These are phyloP conservation scores for Jatropha podagrica DNA, from an alignment of 441 rosid genomes.

Conservation along the genomic window DNA sequence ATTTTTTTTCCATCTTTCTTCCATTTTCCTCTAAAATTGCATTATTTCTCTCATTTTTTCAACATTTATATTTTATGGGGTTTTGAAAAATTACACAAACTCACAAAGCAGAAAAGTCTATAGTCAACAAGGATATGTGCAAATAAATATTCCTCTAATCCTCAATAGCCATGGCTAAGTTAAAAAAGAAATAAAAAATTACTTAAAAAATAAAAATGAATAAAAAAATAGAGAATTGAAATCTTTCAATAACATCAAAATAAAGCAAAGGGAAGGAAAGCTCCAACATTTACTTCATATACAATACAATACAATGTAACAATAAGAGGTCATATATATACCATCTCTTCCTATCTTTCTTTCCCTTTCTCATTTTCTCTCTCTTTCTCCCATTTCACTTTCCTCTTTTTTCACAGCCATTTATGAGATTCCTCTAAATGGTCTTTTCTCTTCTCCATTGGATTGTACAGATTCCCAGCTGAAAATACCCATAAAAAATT, in stretches of 20 bases:
- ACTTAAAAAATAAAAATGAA: neutral
- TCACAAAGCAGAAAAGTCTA: conserved; percentile 39
- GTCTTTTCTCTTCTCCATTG: conserved; percentile 53
- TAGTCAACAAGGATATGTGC: conserved; percentile 32
- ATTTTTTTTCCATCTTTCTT: neutral
- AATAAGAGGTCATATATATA: conserved; percentile 36
- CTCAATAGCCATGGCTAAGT: neutral
- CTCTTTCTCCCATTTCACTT: conserved; percentile 50
- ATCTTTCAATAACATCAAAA: conserved; percentile 28
- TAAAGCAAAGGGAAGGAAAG: conserved; percentile 32
- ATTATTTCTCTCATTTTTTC: neutral
- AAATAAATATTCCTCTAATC: conserved; percentile 26
- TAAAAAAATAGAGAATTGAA: neutral
- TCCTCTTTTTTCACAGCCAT: conserved; percentile 53
- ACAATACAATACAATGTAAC: conserved; percentile 36
- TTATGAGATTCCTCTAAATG: conserved; percentile 63
- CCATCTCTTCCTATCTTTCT: conserved; percentile 30
- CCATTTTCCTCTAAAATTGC: neutral
- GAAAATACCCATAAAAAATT: conserved; percentile 39
- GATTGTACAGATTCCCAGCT: conserved; percentile 66
- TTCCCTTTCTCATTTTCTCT: conserved; percentile 37
- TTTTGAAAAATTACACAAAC: conserved; percentile 19
- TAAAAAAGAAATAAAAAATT: no score
- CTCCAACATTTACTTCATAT: conserved; percentile 54
- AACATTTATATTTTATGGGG: neutral